Percentiles rank a stretch among this genome's conserved stretches.
Conservation (phyloP, 768 basidiomycete genomes). For the Butyriboletus loyo region DNA sequence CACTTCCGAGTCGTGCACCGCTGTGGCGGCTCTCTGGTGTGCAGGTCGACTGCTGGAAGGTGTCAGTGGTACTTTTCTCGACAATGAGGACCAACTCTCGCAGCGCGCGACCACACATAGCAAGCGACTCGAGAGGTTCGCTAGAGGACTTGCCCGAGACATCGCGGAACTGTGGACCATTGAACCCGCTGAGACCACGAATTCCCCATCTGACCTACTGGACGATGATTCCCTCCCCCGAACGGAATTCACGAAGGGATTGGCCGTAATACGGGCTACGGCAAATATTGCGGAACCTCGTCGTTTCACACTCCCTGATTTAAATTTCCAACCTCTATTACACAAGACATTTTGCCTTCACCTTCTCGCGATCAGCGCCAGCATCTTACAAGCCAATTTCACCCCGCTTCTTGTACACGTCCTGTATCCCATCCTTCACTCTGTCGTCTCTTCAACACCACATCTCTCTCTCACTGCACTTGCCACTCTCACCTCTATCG, state of each 20-base stretch:
- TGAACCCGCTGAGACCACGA: constrained; percentile 31
- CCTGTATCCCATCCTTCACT: constrained; percentile 85
- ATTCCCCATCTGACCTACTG: constrained; percentile 12
- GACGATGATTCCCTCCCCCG: constrained; percentile 37
- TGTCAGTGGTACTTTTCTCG: constrained; percentile 47
- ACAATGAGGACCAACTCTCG: constrained; percentile 15
- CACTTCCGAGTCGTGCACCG: constrained; percentile 40
- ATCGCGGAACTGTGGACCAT: constrained; percentile 73
- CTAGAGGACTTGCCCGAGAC: constrained; percentile 57
- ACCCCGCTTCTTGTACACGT: constrained; percentile 69
- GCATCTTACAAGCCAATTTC: constrained; percentile 72
- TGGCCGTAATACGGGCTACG: constrained; percentile 60
- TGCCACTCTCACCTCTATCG: constrained; percentile 66
- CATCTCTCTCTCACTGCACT: constrained; percentile 75
- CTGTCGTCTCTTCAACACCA: constrained; percentile 68
- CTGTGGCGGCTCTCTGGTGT: constrained; percentile 82
- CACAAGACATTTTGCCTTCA: constrained; percentile 72
- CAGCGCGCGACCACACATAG: constrained; percentile 23
- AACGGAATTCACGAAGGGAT: constrained; percentile 65
- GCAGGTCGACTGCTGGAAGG: constrained; percentile 77
- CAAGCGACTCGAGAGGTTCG: constrained; percentile 60
- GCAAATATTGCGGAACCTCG: constrained; percentile 43
- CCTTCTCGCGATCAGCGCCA: constrained; percentile 64
- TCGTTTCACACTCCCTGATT: constrained; percentile 23
- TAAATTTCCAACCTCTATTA: constrained; percentile 55